These are phyloP conservation scores for Domatiomyces globalis DNA, from an alignment of 2,329 filamentous ascomycete genomes.

Conservation along the genomic window DNA sequence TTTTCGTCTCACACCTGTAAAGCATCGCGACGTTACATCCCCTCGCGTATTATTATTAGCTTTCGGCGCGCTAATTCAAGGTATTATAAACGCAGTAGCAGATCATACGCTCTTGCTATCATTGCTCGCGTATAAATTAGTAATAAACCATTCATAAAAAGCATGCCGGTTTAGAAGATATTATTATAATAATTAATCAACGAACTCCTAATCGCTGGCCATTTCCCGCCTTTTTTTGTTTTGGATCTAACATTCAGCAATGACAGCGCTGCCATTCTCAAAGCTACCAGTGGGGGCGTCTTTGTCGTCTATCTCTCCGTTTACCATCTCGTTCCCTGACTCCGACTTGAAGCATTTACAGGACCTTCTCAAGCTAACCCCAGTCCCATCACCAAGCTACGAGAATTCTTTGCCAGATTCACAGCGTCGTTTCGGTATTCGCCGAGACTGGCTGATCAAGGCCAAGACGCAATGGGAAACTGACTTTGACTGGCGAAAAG, in stretches of 20 bases:
- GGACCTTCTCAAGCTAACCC: conserved; percentile 5
- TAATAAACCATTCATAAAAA: too few relatives aligned
- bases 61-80: too few relatives aligned
- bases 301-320: not conserved
- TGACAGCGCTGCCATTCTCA: not conserved
- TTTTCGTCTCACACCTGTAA: too few relatives aligned
- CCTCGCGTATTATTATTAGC: too few relatives aligned
- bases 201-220: too few relatives aligned
- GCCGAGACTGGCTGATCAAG: conserved; percentile 6
- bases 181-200: too few relatives aligned
- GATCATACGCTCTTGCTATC: too few relatives aligned
- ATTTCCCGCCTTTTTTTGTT: too few relatives aligned
- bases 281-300: not conserved
- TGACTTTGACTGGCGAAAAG: conserved; percentile 8
- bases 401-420: conserved; percentile 4
- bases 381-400: conserved; percentile 2
- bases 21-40: too few relatives aligned
- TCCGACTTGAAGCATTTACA: not conserved
- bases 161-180: too few relatives aligned
- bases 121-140: too few relatives aligned
- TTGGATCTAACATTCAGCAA: not conserved
- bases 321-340: not conserved
- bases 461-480: conserved; percentile 6
- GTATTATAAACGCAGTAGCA: too few relatives aligned
- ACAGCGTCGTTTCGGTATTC: conserved; percentile 4